Evolutionary conservation across 345 rosid genomes (phyloP), one percentile per base, ranked within the genome.

Genomic region (Gossypium ekmanianum): DNA sequence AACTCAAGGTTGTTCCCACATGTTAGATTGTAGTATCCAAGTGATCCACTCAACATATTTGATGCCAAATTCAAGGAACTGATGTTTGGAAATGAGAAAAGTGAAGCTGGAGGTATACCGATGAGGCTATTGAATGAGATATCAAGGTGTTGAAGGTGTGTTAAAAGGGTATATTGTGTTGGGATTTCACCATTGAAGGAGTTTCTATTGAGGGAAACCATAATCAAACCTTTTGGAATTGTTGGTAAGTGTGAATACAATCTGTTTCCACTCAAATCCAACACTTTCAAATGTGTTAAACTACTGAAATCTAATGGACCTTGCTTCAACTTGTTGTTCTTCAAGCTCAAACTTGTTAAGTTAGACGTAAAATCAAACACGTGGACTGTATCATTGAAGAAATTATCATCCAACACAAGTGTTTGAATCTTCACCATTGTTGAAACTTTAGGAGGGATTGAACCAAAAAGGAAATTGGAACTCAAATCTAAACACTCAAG

Each of bases 1-100:
- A 90, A 89, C 47, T 92, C 94, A 9, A 95, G 94, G 80, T 88
- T 90, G 78, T 84, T 74, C 47, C 97, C 90, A 71, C 99, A 95
- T 4, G 57, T 82, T 52, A 91, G 86, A 68, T 79, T 63, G 20
- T 65, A 55, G 20, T 62, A 55, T 12, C 84, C 85, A 76, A 95
- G 82, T 73, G 87, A 70, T 47, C 99, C 97, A 27, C 86, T 83
- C 61, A 95, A 79, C 88, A 56, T 74, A 75, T 95, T 95, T 67
- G 94, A 90, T 68, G 96, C 91, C 74, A 93, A 85, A 70, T 94
- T 91, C 86, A 94, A 77, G 77, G 89, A 95, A 82, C 94, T 89
- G 79, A 95, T 85, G 81, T 76, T 85, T 51, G 94, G 91, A 85
- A 91, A 83, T 47, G 99, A 84, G 85, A 95, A 91, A 84, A 95